Evolutionary conservation across 129 eudicot species (phyloP).

Genomic region (Gnaphalium uliginosum): DNA sequence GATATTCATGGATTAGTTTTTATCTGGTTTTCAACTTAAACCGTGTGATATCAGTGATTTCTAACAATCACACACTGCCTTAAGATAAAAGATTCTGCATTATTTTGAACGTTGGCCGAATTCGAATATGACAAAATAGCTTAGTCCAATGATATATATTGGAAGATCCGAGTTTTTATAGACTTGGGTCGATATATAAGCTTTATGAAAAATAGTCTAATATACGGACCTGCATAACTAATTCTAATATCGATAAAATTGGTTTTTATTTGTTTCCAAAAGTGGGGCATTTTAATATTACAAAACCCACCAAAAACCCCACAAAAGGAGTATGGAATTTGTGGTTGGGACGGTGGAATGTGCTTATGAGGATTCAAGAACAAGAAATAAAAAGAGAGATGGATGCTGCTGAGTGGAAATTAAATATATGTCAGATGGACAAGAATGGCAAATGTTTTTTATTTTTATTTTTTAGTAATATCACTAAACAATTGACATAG

Average conservation of each 20-base stretch:
- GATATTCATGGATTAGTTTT: too few relatives aligned
- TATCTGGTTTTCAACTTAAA: too few relatives aligned
- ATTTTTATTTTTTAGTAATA: not conserved
- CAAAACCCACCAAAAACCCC: conserved; percentile 50
- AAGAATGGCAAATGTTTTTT: not conserved
- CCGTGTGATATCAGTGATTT: too few relatives aligned
- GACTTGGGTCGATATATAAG: too few relatives aligned
- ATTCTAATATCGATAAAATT: not conserved
- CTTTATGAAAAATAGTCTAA: too few relatives aligned
- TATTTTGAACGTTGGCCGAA: too few relatives aligned
- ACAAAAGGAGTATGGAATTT: conserved; percentile 46
- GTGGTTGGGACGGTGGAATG: conserved; percentile 45
- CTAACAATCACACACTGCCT: too few relatives aligned
- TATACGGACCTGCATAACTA: too few relatives aligned
- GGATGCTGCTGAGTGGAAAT: conserved; percentile 21
- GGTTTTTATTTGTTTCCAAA: not conserved
- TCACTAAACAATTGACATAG: not conserved
- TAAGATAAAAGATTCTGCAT: too few relatives aligned
- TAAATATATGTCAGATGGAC: conserved; percentile 26
- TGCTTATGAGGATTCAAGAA: conserved; percentile 33
- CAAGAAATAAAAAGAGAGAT: conserved; percentile 30
- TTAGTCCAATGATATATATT: too few relatives aligned
- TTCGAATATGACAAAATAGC: too few relatives aligned
- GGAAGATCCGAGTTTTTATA: too few relatives aligned
- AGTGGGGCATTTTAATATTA: conserved; percentile 23